phyloP scores from a whole-genome alignment of 345 rosid genomes.

The Eucalyptus curtisii region DNA sequence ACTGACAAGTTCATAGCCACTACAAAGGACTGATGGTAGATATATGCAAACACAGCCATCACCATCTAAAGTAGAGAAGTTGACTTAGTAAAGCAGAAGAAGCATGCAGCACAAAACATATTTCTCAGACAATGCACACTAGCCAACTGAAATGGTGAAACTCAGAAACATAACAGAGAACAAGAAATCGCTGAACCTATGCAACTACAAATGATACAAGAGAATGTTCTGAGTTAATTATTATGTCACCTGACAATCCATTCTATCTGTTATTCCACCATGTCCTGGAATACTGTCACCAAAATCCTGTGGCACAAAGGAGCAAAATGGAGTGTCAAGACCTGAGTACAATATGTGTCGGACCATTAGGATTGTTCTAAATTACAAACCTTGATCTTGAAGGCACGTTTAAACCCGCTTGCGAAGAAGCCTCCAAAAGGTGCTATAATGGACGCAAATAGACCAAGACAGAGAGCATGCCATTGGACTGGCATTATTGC shows the following conservation, averaged over 20 bases:
- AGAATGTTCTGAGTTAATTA: neutral
- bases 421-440: conserved; percentile 99
- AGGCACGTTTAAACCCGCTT: conserved; percentile 96
- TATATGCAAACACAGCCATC: conserved; percentile 96
- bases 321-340: neutral
- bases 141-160: neutral
- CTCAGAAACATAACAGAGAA: neutral
- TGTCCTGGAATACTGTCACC: conserved; percentile 99
- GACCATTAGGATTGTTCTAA: neutral
- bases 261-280: conserved; percentile 94
- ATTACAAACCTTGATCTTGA: conserved; percentile 73
- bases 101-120: neutral
- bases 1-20: conserved; percentile 43
- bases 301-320: conserved; percentile 52
- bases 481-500: conserved; percentile 80
- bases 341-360: neutral
- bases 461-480: conserved; percentile 89
- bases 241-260: conserved; percentile 85
- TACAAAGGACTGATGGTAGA: conserved; percentile 85
- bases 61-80: conserved; percentile 54
- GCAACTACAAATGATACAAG: neutral
- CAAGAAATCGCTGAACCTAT: neutral
- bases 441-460: conserved; percentile 97
- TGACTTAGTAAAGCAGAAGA: neutral
- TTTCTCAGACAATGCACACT: neutral